Percentiles rank a stretch among this genome's conserved stretches.
phyloP scores from a whole-genome alignment of 352 stramenopile genomes.

The Elongisporangium anandrum region DNA sequence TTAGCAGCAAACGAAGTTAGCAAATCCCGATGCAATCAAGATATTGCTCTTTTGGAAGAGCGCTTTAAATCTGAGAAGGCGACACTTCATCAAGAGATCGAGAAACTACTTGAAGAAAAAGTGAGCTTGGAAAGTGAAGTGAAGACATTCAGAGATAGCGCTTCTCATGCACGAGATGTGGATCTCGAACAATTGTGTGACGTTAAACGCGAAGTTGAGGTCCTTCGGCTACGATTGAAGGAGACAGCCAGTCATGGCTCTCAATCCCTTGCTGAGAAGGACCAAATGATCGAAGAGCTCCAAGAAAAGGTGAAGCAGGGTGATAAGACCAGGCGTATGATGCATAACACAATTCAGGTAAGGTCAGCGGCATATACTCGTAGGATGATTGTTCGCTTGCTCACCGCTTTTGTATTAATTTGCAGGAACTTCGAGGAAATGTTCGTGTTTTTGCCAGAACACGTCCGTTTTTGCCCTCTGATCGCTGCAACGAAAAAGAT shows the following conservation, averaged over 20 bases:
- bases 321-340: conserved; percentile 85
- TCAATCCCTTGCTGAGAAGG: conserved; percentile 68
- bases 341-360: conserved; percentile 98
- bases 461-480: conserved; percentile 85
- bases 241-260: conserved; percentile 56
- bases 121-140: conserved; percentile 75
- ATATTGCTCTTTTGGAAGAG: conserved; percentile 30
- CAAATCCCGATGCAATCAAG: conserved; percentile 25
- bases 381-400: conserved; percentile 1
- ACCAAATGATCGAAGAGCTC: conserved; percentile 62
- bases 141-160: conserved; percentile 48
- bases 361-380: not conserved
- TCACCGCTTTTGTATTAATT: conserved; percentile 2
- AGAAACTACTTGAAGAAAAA: conserved; percentile 65
- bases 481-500: conserved; percentile 40
- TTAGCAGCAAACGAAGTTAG: conserved; percentile 33
- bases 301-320: conserved; percentile 70
- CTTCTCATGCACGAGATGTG: conserved; percentile 43
- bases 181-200: conserved; percentile 67
- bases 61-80: conserved; percentile 33
- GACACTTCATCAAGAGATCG: conserved; percentile 35
- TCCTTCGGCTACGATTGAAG: conserved; percentile 60
- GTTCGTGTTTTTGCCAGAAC: conserved; percentile 97
- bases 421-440: conserved; percentile 97
- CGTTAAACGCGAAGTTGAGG: conserved; percentile 67